A percentile compares a stretch with the other conserved stretches of the same genome.
phyloP scores from a whole-genome alignment of 2,329 filamentous ascomycete genomes.

The Claviceps spartinae region DNA sequence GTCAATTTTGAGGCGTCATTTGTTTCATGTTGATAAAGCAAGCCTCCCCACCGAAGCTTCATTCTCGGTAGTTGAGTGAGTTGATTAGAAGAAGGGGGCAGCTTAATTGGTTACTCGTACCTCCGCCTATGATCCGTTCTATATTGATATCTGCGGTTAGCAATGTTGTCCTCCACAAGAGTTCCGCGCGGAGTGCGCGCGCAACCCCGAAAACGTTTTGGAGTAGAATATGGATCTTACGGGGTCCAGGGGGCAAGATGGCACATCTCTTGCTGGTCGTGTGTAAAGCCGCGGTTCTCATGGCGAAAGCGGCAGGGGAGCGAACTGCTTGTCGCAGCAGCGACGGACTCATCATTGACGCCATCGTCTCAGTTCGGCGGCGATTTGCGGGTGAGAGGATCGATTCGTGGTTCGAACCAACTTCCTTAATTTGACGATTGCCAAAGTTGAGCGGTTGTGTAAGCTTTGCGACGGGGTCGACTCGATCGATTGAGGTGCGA shows the following conservation, averaged over 20 bases:
- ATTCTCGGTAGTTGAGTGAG: too few species aligned
- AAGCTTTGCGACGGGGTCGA: not conserved
- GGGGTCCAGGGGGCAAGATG: constrained; percentile 75
- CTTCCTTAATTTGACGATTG: not conserved
- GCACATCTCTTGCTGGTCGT: constrained; percentile 61
- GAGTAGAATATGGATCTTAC: constrained; percentile 37
- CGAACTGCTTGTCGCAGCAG: constrained; percentile 39
- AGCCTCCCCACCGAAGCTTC: not conserved
- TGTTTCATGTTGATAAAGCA: not conserved
- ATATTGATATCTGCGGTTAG: constrained; percentile 27
- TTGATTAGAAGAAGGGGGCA: not conserved
- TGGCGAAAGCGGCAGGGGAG: constrained; percentile 19
- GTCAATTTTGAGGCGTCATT: constrained; percentile 3
- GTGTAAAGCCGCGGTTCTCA: constrained; percentile 70
- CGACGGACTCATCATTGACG: constrained; percentile 40
- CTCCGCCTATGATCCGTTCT: constrained; percentile 64
- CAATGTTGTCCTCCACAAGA: constrained; percentile 1
- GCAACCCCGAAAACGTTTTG: not conserved
- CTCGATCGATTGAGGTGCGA: not conserved
- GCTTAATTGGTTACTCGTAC: constrained; percentile 34
- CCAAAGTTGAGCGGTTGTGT: not conserved
- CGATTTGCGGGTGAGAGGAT: not conserved
- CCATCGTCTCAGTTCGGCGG: constrained; percentile 26
- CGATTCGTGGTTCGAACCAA: not conserved
- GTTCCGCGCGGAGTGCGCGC: not conserved